Base-by-base conservation (phyloP, 1,284 basidiomycete genomes). In the Blastosporella zonata region DNA sequence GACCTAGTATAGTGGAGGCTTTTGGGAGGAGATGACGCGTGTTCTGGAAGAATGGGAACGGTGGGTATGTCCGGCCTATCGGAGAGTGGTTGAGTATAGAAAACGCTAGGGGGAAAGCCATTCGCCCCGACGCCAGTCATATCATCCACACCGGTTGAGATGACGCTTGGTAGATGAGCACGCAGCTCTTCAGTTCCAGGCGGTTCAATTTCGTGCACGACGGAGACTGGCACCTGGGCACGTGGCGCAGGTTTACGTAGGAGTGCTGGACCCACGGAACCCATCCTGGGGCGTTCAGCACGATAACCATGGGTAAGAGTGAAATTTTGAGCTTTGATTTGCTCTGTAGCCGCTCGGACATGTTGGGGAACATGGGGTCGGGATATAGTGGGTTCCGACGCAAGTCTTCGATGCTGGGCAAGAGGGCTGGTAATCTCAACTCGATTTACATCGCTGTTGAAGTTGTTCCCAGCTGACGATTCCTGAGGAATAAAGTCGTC, bases 111-210 rank as follows among this genome's bases (percentile, higher is more conserved):
- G 23, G 64, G 62, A 25, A 60, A 60, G 9, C 57, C 54, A 33
- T 53, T 47, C 12, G 81, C 71, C 28, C 85, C 84, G 27, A 87
- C 57, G 13, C 84, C 86, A 3, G 80, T 81, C 76, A 82, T 78
- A 52, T 82, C 78, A 50, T 80, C 72, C 21, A 64, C 69, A 40
- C 70, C 68, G 39, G 68, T 75, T 6, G 79, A 70, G 23, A 82
- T 70, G 6, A 67, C 69, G 54, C 78, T 82, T 13, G 78, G 77
- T 27, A 80, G 62, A 39, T 74, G 65, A 9, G 69, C 69, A 20
- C 76, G 70, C 41, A 70, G 60, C 29, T 59, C 64, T 40, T 61
- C 65, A 20, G 66, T 64, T 31, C 66, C 64, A 18, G 65, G 58
- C 43, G 70, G 59, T 23, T 72, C 68, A 22, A 63, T 63, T 52